phyloP scores from a whole-genome alignment of 768 basidiomycete species.

The Rhodotorula toruloides region DNA sequence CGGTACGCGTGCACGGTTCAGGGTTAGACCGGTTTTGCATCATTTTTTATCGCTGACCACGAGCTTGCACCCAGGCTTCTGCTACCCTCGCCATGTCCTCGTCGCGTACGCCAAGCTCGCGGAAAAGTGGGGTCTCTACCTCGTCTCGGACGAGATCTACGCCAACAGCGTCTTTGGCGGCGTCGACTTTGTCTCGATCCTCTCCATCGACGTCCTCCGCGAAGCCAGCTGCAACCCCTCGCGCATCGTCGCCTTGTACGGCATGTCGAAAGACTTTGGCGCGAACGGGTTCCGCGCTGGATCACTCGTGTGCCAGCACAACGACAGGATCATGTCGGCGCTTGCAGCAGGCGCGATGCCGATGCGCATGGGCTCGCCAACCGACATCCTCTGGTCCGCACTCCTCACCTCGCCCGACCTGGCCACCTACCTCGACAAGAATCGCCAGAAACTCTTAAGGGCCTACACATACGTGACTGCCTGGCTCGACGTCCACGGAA shows the following conservation, averaged over 20 bases:
- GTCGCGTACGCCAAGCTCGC: slow-evolving; percentile 25
- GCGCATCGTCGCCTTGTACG: slow-evolving; percentile 14
- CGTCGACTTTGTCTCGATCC: not conserved
- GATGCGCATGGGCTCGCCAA: slow-evolving; percentile 25
- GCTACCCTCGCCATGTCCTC: slow-evolving; percentile 24
- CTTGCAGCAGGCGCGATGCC: slow-evolving; percentile 5
- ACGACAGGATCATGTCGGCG: slow-evolving; percentile 2
- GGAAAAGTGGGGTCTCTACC: slow-evolving; percentile 13
- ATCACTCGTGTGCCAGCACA: slow-evolving; percentile 20
- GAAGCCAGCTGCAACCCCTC: slow-evolving; percentile 14
- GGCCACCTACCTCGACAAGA: slow-evolving; percentile 4
- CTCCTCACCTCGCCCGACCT: slow-evolving; percentile 24
- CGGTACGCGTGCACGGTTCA: too few species aligned
- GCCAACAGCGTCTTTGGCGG: slow-evolving; percentile 1
- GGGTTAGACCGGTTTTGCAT: too few species aligned
- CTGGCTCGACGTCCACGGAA: slow-evolving; percentile 8
- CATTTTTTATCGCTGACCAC: too few species aligned
- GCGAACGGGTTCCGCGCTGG: slow-evolving; percentile 29
- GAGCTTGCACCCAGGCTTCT: slow-evolving; percentile 13
- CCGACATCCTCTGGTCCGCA: slow-evolving; percentile 26
- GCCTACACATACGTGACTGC: slow-evolving; percentile 7
- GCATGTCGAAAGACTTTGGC: slow-evolving; percentile 28
- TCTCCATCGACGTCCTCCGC: slow-evolving; percentile 16
- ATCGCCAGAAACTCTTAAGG: slow-evolving; percentile 4
- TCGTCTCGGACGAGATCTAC: slow-evolving; percentile 31